Percentiles rank a stretch among this genome's conserved stretches.
Evolutionary conservation across 2,329 filamentous ascomycete genomes (phyloP).

Genomic region (Xylaria sp.): DNA sequence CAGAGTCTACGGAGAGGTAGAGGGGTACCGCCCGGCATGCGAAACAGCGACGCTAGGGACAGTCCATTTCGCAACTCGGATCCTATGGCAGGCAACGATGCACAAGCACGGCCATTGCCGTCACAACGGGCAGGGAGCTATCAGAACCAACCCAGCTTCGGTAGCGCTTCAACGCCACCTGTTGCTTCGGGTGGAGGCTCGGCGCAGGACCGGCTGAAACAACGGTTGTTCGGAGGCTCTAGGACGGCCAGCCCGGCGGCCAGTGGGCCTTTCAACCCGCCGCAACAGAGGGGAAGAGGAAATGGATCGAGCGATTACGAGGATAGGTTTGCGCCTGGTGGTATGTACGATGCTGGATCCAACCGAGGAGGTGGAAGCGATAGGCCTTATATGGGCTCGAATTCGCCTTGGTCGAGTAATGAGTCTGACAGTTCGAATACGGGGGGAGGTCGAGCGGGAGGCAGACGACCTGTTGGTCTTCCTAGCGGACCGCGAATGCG

Average conservation of each 20-base stretch:
- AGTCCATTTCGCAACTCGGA: conserved; percentile 52
- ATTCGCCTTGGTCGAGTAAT: conserved; percentile 60
- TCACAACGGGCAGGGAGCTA: conserved; percentile 81
- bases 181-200: conserved; percentile 59
- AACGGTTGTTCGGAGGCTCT: conserved; percentile 77
- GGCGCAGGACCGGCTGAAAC: conserved; percentile 85
- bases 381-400: conserved; percentile 58
- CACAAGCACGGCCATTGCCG: conserved; percentile 70
- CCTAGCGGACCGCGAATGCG: conserved; percentile 57
- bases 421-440: conserved; percentile 55
- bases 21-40: conserved; percentile 50
- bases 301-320: conserved; percentile 56
- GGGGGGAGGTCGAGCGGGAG: conserved; percentile 52
- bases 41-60: conserved; percentile 47
- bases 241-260: conserved; percentile 67
- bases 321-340: conserved; percentile 59
- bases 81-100: conserved; percentile 46
- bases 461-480: conserved; percentile 52
- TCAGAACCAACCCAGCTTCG: conserved; percentile 62
- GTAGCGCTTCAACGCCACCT: conserved; percentile 51
- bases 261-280: conserved; percentile 61
- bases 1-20: conserved; percentile 61
- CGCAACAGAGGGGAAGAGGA: conserved; percentile 49
- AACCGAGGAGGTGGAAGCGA: conserved; percentile 42
- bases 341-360: conserved; percentile 55